Evolutionary conservation across 805 yeast species (phyloP).

Genomic region (Cyberlindnera petersonii): DNA sequence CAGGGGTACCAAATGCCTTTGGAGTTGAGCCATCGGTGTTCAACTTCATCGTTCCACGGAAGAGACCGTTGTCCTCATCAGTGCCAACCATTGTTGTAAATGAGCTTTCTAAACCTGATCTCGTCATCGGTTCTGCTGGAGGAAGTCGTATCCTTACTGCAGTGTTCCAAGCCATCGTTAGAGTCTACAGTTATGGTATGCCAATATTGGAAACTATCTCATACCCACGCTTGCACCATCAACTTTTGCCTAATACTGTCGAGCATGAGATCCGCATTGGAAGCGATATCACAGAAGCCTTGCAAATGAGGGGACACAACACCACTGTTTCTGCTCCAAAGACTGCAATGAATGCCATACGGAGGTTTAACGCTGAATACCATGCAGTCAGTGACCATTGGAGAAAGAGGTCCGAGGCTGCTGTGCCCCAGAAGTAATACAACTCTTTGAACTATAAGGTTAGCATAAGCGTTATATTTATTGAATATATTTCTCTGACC

Average conservation of each 20-base stretch:
- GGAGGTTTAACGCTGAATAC: conserved; percentile 34
- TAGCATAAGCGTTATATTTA: no score
- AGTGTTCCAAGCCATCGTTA: conserved; percentile 72
- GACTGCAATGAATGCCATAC: conserved; percentile 57
- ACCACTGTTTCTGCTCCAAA: conserved; percentile 40
- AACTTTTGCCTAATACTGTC: conserved; percentile 67
- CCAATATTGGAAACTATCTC: conserved; percentile 66
- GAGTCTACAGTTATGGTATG: conserved; percentile 56
- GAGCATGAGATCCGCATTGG: conserved; percentile 58
- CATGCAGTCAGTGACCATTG: conserved; percentile 87
- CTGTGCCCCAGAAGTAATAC: conserved; percentile 31
- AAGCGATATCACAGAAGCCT: conserved; percentile 33
- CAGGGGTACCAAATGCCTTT: conserved; percentile 68
- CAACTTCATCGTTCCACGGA: conserved; percentile 71
- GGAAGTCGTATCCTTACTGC: conserved; percentile 85
- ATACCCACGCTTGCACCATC: conserved; percentile 86
- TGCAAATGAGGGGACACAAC: conserved; percentile 47
- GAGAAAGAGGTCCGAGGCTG: conserved; percentile 78
- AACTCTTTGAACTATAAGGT: no score
- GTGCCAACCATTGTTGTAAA: conserved; percentile 68
- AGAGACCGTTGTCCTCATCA: conserved; percentile 81
- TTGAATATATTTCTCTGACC: no score
- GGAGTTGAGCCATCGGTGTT: conserved; percentile 75
- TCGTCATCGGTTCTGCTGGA: conserved; percentile 90
- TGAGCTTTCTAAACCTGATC: conserved; percentile 47